Evolutionary conservation across 2,329 filamentous ascomycete genomes (phyloP).

Genomic region (Chaetothyriales sp.): DNA sequence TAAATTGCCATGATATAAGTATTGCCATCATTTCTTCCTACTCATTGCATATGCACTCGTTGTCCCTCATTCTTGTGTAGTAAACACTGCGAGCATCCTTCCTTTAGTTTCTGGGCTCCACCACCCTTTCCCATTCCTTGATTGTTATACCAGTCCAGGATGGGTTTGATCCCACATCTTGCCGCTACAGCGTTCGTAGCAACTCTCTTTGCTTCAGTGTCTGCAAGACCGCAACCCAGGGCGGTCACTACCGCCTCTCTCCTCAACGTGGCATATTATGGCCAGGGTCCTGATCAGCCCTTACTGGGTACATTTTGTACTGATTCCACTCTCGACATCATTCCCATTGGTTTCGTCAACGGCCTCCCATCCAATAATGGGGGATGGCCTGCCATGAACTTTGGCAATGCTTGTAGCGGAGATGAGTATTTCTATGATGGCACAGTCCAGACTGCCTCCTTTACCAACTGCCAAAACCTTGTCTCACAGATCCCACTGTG

Average conservation of each 20-base stretch:
- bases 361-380: slow-evolving; percentile 36
- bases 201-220: background rate
- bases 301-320: slow-evolving; percentile 39
- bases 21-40: background rate
- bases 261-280: slow-evolving; percentile 21
- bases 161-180: background rate
- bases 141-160: background rate
- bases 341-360: slow-evolving; percentile 44
- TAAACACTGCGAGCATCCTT: background rate
- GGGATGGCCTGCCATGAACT: slow-evolving; percentile 41
- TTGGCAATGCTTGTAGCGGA: slow-evolving; percentile 41
- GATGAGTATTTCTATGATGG: slow-evolving; percentile 22
- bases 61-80: background rate
- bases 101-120: background rate
- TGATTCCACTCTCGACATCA: slow-evolving; percentile 40
- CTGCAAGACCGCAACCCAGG: background rate
- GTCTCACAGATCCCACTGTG: slow-evolving; percentile 40
- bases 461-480: slow-evolving; percentile 32
- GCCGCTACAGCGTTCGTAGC: background rate
- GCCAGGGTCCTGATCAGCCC: slow-evolving; percentile 38
- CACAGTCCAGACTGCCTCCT: slow-evolving; percentile 25
- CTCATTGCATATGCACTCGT: background rate
- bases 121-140: too few species aligned
- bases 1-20: background rate
- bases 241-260: background rate